A percentile compares a stretch with the other conserved stretches of the same genome.
phyloP scores from a whole-genome alignment of 495 filamentous ascomycete genomes.

The Neurospora tetrasperma region DNA sequence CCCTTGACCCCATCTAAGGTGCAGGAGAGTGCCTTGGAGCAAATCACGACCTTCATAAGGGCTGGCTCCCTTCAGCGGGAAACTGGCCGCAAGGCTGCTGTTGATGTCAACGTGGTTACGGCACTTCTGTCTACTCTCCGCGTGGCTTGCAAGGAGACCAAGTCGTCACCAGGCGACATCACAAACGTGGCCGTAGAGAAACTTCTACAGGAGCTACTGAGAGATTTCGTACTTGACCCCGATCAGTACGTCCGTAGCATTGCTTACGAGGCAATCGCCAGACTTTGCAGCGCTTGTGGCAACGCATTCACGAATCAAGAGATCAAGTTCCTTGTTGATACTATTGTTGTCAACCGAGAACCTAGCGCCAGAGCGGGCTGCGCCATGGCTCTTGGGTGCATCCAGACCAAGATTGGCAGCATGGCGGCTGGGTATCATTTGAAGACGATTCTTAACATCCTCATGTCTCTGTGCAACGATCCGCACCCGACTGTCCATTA shows the following conservation, averaged over 20 bases:
- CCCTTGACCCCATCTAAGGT: slow-evolving; percentile 81
- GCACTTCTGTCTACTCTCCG: slow-evolving; percentile 73
- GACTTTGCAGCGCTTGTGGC: slow-evolving; percentile 79
- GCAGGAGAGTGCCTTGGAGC: slow-evolving; percentile 91
- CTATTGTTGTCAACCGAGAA: slow-evolving; percentile 85
- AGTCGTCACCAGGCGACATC: slow-evolving; percentile 62
- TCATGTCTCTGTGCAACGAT: slow-evolving; percentile 93
- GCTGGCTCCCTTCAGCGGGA: slow-evolving; percentile 74
- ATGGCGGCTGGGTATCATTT: slow-evolving; percentile 98
- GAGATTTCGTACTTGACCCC: slow-evolving; percentile 66
- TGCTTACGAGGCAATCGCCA: slow-evolving; percentile 78
- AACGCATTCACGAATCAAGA: slow-evolving; percentile 81
- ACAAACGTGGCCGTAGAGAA: slow-evolving; percentile 71
- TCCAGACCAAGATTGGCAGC: slow-evolving; percentile 89
- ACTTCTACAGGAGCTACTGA: slow-evolving; percentile 72
- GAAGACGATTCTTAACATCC: slow-evolving; percentile 86
- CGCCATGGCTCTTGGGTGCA: slow-evolving; percentile 84
- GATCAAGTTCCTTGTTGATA: slow-evolving; percentile 86
- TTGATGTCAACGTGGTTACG: slow-evolving; percentile 80
- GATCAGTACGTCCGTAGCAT: slow-evolving; percentile 81
- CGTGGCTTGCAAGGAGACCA: slow-evolving; percentile 70
- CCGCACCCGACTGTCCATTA: slow-evolving; percentile 94
- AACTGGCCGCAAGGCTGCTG: slow-evolving; percentile 76
- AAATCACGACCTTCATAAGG: slow-evolving; percentile 76
- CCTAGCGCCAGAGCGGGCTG: slow-evolving; percentile 89